Base-by-base conservation (phyloP, 257 asterid genomes). In the Nicotiana undulata region DNA sequence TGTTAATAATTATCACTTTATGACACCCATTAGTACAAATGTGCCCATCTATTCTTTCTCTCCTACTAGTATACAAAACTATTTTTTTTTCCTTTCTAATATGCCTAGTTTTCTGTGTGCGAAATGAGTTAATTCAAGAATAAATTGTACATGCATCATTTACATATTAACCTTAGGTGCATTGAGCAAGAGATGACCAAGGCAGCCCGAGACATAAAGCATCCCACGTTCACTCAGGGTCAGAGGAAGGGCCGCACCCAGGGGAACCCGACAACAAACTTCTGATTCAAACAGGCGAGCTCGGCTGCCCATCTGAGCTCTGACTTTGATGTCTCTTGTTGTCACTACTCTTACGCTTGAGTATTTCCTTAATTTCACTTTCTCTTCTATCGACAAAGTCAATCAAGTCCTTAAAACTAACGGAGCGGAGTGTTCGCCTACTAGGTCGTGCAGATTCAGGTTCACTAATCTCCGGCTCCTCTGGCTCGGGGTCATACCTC, bases 361-460 rank as follows among this genome's bases (percentile, higher is more conserved):
- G 81, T 67, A 80, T 86, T 17, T 92, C 97, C 90, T 90, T 94
- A 17, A 96, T 83, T 66, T 92, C 98, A 7, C 88, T 56, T 83
- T 96, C 98, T 79, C 86, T 94, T 82, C 70, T 90, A 83, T 96
- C 99, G 12, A 90, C 94, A 84, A 96, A 91, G 70, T 68, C 90
- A 0, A 95, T 82, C 32, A 92, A 77, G 75, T 86, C 85, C 89
- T 86, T 91, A 85, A 95, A 91, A 88, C 98, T 92, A 3, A 89
- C 22, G 8, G 89, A 18, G 4, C 84, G 83, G 6, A 83, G 18
- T 34, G 89, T 18, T 4, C 91, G 89, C 79, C 86, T 84, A 4
- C 78, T 58, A 8, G 91, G 75, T 7, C 83, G 85, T 15, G 81
- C 63, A 31, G 90, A 64, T 75, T 79, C 89, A 28, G 85, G 80